A percentile compares a stretch with the other conserved stretches of the same genome.
These are phyloP conservation scores for Trichosporon asahii DNA, from an alignment of 1,284 basidiomycete genomes.

Conservation along the genomic window DNA sequence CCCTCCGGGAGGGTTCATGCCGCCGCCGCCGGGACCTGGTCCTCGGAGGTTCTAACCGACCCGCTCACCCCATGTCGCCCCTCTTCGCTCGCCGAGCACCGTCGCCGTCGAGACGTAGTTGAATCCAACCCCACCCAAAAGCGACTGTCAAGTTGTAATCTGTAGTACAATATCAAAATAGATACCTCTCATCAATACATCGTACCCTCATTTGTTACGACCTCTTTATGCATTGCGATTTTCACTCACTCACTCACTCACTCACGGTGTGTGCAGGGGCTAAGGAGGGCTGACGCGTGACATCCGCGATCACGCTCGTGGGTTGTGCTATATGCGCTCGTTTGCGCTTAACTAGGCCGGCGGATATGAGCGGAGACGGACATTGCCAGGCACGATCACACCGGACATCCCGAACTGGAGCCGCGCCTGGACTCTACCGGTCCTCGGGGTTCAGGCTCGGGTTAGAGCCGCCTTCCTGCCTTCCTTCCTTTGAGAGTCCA, in stretches of 20 bases:
- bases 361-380: conserved; percentile 1
- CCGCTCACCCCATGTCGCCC: not conserved
- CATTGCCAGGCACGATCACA: not conserved
- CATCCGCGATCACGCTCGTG: not conserved
- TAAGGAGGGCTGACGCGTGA: not conserved
- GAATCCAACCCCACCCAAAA: not conserved
- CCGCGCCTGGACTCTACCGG: not conserved
- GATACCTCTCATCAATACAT: not conserved
- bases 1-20: not conserved
- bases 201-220: conserved; percentile 1
- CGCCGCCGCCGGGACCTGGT: not conserved
- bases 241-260: no score
- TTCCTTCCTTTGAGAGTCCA: not conserved
- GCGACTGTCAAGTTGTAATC: not conserved
- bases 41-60: not conserved
- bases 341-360: no score
- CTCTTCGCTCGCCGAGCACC: no score
- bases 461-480: not conserved
- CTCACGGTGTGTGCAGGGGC: not conserved
- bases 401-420: not conserved
- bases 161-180: not conserved
- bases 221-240: not conserved
- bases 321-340: no score
- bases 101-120: not conserved
- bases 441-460: no score